Conservation (phyloP, 495 filamentous ascomycete genomes). For the Rusavskia elegans region DNA sequence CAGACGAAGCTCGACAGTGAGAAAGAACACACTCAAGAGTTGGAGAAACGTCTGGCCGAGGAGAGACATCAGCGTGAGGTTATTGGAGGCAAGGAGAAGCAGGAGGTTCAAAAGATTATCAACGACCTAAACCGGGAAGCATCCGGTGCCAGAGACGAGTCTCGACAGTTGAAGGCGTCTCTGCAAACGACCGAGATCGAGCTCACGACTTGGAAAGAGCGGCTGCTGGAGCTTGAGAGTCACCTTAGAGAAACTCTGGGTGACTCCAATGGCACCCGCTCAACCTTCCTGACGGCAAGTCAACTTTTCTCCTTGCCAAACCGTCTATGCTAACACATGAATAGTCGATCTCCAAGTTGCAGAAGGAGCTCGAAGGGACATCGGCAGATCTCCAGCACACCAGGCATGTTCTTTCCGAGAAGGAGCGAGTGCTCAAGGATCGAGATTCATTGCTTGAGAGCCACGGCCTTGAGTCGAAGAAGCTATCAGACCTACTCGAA, state of each 20-base stretch:
- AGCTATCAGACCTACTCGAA: slow-evolving; percentile 75
- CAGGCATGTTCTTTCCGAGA: slow-evolving; percentile 62
- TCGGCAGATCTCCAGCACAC: slow-evolving; percentile 64
- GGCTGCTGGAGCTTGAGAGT: slow-evolving; percentile 74
- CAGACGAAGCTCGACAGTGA: slow-evolving; percentile 62
- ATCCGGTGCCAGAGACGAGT: slow-evolving; percentile 73
- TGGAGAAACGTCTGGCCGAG: slow-evolving; percentile 59
- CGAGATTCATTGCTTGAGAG: slow-evolving; percentile 86
- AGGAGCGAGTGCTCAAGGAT: slow-evolving; percentile 74
- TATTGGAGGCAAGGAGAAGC: slow-evolving; percentile 70
- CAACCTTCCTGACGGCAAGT: slow-evolving; percentile 61
- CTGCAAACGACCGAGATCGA: slow-evolving; percentile 77
- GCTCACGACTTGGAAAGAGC: slow-evolving; percentile 74
- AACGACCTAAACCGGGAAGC: slow-evolving; percentile 74
- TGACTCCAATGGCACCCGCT: slow-evolving; percentile 74
- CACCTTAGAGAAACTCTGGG: slow-evolving; percentile 71
- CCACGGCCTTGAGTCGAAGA: slow-evolving; percentile 69
- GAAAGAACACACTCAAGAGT: slow-evolving; percentile 58
- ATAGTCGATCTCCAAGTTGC: slow-evolving; percentile 69
- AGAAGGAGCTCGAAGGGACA: slow-evolving; percentile 72
- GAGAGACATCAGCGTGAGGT: slow-evolving; percentile 79
- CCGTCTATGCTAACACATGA: slow-evolving; percentile 15
- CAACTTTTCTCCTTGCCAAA: neutral
- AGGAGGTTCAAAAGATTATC: slow-evolving; percentile 66
- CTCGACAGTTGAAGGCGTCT: slow-evolving; percentile 59